Conservation (phyloP, 2,329 filamentous ascomycete genomes). For the Pyricularia sp. region DNA sequence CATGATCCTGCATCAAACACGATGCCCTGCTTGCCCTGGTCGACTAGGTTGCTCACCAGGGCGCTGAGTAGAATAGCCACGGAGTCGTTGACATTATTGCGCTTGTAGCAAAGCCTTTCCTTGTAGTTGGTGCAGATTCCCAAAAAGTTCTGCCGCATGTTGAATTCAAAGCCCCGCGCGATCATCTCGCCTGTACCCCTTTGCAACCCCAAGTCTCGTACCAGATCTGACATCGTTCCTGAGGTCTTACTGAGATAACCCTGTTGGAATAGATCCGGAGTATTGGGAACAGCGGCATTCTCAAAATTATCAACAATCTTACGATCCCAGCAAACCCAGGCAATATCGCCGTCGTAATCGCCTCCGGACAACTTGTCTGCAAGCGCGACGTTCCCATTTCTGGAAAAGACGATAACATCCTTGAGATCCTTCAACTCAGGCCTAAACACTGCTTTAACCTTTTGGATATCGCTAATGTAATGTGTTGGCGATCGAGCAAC, state of each 20-base stretch:
- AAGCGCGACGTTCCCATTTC: slow-evolving; percentile 49
- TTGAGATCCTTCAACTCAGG: slow-evolving; percentile 56
- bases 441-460: slow-evolving; percentile 48
- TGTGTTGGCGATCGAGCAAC: slow-evolving; percentile 63
- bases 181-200: slow-evolving; percentile 37
- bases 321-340: slow-evolving; percentile 69
- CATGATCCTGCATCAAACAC: slow-evolving; percentile 35
- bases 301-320: slow-evolving; percentile 56
- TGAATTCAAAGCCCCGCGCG: slow-evolving; percentile 45
- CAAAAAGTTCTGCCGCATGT: slow-evolving; percentile 45
- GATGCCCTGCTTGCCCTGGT: slow-evolving; percentile 46
- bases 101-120: slow-evolving; percentile 51
- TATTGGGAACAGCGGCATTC: slow-evolving; percentile 43
- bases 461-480: slow-evolving; percentile 64
- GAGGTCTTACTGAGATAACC: slow-evolving; percentile 42
- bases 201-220: slow-evolving; percentile 10
- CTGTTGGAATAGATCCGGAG: slow-evolving; percentile 32
- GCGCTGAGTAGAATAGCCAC: slow-evolving; percentile 40
- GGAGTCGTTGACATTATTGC: slow-evolving; percentile 35
- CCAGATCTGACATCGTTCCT: slow-evolving; percentile 35
- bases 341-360: slow-evolving; percentile 73
- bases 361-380: slow-evolving; percentile 68
- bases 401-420: slow-evolving; percentile 72
- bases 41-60: slow-evolving; percentile 44
- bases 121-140: slow-evolving; percentile 57